Percentiles rank a stretch among this genome's conserved stretches.
Evolutionary conservation across 2,329 filamentous ascomycete species (phyloP).

Genomic region (Nemania abortiva): DNA sequence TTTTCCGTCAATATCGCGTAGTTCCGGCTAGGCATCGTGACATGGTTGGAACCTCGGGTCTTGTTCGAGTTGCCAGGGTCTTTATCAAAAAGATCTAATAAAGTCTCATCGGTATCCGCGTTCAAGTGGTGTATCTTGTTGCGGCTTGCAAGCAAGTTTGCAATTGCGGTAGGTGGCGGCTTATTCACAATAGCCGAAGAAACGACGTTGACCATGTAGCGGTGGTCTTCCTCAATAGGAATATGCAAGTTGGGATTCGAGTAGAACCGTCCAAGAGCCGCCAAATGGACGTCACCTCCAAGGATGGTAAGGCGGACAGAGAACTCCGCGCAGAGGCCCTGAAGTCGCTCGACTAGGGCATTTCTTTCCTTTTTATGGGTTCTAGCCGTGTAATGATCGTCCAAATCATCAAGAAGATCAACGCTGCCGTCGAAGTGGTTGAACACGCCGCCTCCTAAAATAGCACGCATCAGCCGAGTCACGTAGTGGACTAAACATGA

Average conservation of each 20-base stretch:
- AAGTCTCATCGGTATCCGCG: conserved; percentile 85
- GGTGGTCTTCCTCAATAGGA: conserved; percentile 82
- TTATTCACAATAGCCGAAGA: conserved; percentile 97
- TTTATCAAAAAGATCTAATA: conserved; percentile 91
- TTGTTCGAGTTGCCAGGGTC: conserved; percentile 85
- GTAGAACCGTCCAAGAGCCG: conserved; percentile 93
- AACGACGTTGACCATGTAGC: conserved; percentile 95
- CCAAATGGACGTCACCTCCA: conserved; percentile 93
- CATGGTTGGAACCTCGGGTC: conserved; percentile 79
- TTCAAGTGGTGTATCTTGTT: conserved; percentile 84
- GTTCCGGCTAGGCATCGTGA: conserved; percentile 93
- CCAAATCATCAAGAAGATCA: conserved; percentile 90
- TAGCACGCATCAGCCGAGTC: conserved; percentile 15
- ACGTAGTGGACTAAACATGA: no score
- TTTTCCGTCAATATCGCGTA: conserved; percentile 94
- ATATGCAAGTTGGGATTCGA: conserved; percentile 85
- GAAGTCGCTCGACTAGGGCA: conserved; percentile 81
- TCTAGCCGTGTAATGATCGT: conserved; percentile 94
- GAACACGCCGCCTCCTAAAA: conserved; percentile 79
- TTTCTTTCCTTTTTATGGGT: conserved; percentile 92
- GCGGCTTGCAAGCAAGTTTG: conserved; percentile 88
- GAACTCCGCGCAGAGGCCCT: conserved; percentile 85
- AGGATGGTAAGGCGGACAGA: conserved; percentile 92
- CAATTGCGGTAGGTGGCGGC: conserved; percentile 86
- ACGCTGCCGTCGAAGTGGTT: conserved; percentile 95